These are phyloP conservation scores for Fusarium domesticum DNA, from an alignment of 2,329 filamentous ascomycete genomes.

Conservation along the genomic window DNA sequence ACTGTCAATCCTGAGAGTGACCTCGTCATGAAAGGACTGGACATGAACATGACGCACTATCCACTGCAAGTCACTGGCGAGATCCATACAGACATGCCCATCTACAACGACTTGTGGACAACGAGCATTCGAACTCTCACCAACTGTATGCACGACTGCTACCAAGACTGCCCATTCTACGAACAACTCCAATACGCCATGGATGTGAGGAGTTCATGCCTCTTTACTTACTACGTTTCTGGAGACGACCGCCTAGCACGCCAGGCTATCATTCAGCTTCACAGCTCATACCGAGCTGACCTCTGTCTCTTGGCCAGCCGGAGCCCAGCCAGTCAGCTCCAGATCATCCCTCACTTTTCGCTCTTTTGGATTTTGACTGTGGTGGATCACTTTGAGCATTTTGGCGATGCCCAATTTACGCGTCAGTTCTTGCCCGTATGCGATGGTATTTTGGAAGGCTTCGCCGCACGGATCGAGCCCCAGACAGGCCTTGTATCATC, in stretches of 20 bases:
- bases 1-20: neutral
- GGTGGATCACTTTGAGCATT: slow-evolving; percentile 36
- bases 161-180: neutral
- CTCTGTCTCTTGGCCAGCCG: neutral
- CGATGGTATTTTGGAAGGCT: slow-evolving; percentile 36
- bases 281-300: neutral
- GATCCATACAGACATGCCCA: neutral
- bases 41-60: neutral
- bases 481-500: slow-evolving; percentile 8
- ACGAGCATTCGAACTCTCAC: neutral
- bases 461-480: slow-evolving; percentile 16
- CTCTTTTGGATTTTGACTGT: slow-evolving; percentile 38
- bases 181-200: neutral
- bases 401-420: slow-evolving; percentile 32
- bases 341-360: slow-evolving; percentile 38
- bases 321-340: slow-evolving; percentile 10
- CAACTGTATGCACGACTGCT: neutral
- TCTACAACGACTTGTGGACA: neutral
- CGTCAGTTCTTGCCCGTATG: slow-evolving; percentile 31
- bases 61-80: neutral
- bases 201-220: neutral
- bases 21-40: neutral
- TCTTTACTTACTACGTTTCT: neutral
- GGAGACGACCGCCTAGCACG: neutral
- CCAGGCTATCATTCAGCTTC: neutral